Conservation (phyloP, 306 rosid species). For the Begonia peltatifolia region DNA sequence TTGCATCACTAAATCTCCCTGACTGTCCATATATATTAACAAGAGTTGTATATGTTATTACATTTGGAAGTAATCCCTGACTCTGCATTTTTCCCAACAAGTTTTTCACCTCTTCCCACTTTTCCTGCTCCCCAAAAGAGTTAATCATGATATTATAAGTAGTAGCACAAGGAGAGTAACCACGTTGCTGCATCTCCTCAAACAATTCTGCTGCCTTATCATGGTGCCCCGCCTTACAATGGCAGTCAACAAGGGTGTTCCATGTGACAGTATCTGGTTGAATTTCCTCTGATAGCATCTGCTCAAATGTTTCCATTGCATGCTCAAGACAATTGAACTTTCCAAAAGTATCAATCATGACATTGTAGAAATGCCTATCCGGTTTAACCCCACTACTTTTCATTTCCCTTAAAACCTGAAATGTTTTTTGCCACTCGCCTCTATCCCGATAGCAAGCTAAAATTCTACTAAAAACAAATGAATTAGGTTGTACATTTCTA, state of each 20-base stretch:
- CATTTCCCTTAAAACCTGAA: slow-evolving; percentile 88
- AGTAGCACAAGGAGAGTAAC: slow-evolving; percentile 47
- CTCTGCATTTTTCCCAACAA: slow-evolving; percentile 66
- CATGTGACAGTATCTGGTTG: slow-evolving; percentile 68
- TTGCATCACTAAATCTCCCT: slow-evolving; percentile 65
- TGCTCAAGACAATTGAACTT: slow-evolving; percentile 76
- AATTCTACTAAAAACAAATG: slow-evolving; percentile 57
- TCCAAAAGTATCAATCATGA: slow-evolving; percentile 87
- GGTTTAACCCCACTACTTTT: slow-evolving; percentile 57
- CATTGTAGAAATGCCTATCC: slow-evolving; percentile 82
- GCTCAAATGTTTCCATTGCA: slow-evolving; percentile 57
- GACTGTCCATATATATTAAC: slow-evolving; percentile 75
- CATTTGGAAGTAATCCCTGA: slow-evolving; percentile 77
- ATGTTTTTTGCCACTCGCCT: slow-evolving; percentile 89
- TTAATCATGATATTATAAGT: slow-evolving; percentile 80
- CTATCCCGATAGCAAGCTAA: slow-evolving; percentile 67
- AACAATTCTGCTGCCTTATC: slow-evolving; percentile 61
- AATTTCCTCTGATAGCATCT: slow-evolving; percentile 69
- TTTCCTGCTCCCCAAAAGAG: slow-evolving; percentile 63
- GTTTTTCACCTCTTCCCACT: slow-evolving; percentile 59
- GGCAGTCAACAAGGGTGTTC: slow-evolving; percentile 75
- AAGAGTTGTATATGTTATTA: slow-evolving; percentile 69
- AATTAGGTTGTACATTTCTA: slow-evolving; percentile 54
- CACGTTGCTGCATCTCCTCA: slow-evolving; percentile 64
- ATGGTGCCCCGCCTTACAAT: slow-evolving; percentile 55